phyloP scores from a whole-genome alignment of 176 grass and related monocot species.

The Rhynchospora tenuis region DNA sequence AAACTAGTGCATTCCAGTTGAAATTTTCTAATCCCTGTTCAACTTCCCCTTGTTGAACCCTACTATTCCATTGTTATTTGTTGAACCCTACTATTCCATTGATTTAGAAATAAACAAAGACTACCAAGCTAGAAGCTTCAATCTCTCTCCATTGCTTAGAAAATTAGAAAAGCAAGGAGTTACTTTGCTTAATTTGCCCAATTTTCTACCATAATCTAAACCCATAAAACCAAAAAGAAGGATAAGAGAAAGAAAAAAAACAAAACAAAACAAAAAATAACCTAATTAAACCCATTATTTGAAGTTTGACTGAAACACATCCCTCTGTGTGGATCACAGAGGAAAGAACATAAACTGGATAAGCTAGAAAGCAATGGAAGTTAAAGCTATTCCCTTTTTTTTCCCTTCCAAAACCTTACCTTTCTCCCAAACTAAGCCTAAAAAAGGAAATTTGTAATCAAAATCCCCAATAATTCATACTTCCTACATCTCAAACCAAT shows the following conservation, averaged over 20 bases:
- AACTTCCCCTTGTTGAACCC: background rate
- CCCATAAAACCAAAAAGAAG: background rate
- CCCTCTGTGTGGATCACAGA: background rate
- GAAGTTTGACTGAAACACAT: background rate
- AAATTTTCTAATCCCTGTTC: background rate
- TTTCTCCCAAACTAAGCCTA: background rate
- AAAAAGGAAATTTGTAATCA: background rate
- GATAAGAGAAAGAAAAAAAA: too few relatives aligned
- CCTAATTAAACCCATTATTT: background rate
- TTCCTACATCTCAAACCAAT: background rate
- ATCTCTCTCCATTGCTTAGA: background rate
- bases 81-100: background rate
- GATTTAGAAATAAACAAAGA: background rate
- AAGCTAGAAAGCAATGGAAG: background rate
- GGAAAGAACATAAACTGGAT: background rate
- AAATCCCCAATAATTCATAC: conserved; percentile 1
- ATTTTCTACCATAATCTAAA: background rate
- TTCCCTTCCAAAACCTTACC: background rate
- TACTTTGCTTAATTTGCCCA: background rate
- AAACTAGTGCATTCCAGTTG: background rate
- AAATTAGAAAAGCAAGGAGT: background rate
- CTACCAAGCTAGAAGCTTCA: background rate
- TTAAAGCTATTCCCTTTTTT: background rate
- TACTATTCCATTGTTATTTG: conserved; percentile 4
- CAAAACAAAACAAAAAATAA: background rate